phyloP scores from a whole-genome alignment of 2,329 filamentous ascomycete species.

The Westerdykella sp. region DNA sequence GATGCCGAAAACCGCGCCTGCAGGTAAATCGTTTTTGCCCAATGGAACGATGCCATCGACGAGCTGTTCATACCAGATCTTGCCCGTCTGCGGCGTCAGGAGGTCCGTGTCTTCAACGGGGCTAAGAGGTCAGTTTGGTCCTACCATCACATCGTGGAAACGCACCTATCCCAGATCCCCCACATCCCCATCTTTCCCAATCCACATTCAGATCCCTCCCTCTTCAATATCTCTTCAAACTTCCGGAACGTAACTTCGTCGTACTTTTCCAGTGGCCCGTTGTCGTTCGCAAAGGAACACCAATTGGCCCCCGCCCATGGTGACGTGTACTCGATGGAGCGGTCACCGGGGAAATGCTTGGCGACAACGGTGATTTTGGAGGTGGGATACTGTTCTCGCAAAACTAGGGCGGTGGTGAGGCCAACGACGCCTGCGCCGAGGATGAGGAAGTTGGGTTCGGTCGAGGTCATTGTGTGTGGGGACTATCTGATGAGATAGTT shows the following conservation, averaged over 20 bases:
- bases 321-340: conserved; percentile 83
- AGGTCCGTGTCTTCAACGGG: conserved; percentile 19
- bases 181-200: conserved; percentile 24
- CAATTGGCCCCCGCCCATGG: conserved; percentile 85
- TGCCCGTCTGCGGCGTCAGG: conserved; percentile 33
- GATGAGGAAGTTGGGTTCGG: conserved; percentile 17
- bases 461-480: no score
- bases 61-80: conserved; percentile 40
- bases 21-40: conserved; percentile 24
- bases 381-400: conserved; percentile 48
- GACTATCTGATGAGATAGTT: no score
- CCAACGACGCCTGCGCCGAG: conserved; percentile 58
- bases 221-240: conserved; percentile 23
- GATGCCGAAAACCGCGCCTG: conserved; percentile 34
- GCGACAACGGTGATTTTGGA: conserved; percentile 66
- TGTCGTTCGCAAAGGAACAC: conserved; percentile 47
- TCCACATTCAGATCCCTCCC: conserved; percentile 19
- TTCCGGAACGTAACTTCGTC: conserved; percentile 27
- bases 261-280: conserved; percentile 26
- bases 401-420: conserved; percentile 57
- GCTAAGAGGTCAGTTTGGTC: neutral
- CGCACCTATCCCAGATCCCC: conserved; percentile 24
- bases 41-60: conserved; percentile 34
- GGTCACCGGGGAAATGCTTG: conserved; percentile 91
- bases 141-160: conserved; percentile 10